Evolutionary conservation across 2,329 filamentous ascomycete genomes (phyloP), one percentile per base, ranked within the genome.

Genomic region (Colletotrichum eremochloae): DNA sequence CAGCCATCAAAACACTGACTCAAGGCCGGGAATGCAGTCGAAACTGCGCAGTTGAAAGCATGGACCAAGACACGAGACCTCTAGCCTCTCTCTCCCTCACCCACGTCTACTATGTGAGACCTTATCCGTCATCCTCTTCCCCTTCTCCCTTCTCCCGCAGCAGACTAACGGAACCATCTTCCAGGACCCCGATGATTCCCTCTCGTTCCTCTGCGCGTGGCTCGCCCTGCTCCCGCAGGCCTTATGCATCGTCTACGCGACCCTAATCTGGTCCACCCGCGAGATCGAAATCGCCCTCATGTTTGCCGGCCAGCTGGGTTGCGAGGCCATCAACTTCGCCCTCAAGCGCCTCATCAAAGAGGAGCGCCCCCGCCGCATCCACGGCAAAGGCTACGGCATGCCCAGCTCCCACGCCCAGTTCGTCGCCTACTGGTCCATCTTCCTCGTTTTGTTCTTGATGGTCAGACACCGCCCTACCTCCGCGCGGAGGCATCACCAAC

Each of bases 321-420:
- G 96, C 85, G 97, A 99, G 81, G 95, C 89, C 38, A 84, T 97
- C 77, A 99, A 99, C 83, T 97, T 97, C 82, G 84, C 87, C 4
- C 86, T 99, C 61, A 99, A 99, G 86, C 90, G 96, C 36, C 86
- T 94, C 74, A 96, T 99, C 81, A 96, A 96, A 80, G 94, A 98
- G 82, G 94, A 97, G 81, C 89, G 96, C 62, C 96, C 96, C 38
- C 89, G 87, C 74, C 92, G 92, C 90, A 92, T 86, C 87, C 91
- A 95, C 79, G 95, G 94, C 68, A 97, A 97, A 82, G 96, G 96
- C 75, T 99, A 99, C 80, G 97, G 96, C 77, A 99, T 99, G 97
- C 96, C 96, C 65, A 88, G 85, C 56, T 98, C 95, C 48, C 96
- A 99, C 83, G 93, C 96, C 11, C 96, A 99, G 84, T 99, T 98